phyloP scores from a whole-genome alignment of 805 yeast genomes.

The Ogataea zsoltii region DNA sequence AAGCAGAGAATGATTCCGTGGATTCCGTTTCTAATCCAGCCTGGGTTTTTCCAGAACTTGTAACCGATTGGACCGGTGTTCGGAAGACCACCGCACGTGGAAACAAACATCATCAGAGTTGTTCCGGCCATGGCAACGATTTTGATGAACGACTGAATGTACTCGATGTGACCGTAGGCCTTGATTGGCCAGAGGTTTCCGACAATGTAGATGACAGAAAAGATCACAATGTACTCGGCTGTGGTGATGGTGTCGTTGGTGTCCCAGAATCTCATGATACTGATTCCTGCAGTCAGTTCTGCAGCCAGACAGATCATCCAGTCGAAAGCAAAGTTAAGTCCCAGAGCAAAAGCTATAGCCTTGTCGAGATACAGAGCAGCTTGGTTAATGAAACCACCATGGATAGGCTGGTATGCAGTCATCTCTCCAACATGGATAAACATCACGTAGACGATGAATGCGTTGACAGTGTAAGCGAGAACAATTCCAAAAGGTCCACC shows the following conservation, averaged over 20 bases:
- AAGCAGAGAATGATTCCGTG: slow-evolving; percentile 59
- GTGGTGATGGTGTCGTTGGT: slow-evolving; percentile 44
- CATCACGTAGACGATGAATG: slow-evolving; percentile 57
- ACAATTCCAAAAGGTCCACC: slow-evolving; percentile 53
- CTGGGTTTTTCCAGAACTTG: slow-evolving; percentile 53
- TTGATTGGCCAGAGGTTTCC: slow-evolving; percentile 32
- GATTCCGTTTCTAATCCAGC: slow-evolving; percentile 53
- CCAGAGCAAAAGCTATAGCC: slow-evolving; percentile 57
- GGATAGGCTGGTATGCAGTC: slow-evolving; percentile 56
- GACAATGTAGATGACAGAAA: slow-evolving; percentile 46
- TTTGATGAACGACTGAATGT: slow-evolving; percentile 50
- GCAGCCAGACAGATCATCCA: slow-evolving; percentile 64
- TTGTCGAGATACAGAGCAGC: slow-evolving; percentile 50
- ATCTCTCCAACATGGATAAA: slow-evolving; percentile 67
- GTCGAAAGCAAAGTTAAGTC: slow-evolving; percentile 64
- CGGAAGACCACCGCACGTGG: slow-evolving; percentile 46
- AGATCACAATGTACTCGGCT: slow-evolving; percentile 57
- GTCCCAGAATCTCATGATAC: slow-evolving; percentile 62
- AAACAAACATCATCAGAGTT: slow-evolving; percentile 49
- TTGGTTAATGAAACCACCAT: slow-evolving; percentile 56
- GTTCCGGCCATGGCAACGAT: slow-evolving; percentile 57
- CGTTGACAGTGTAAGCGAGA: slow-evolving; percentile 58
- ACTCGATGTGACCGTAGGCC: slow-evolving; percentile 48
- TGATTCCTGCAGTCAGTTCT: slow-evolving; percentile 64
- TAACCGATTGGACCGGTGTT: slow-evolving; percentile 49